A percentile compares a stretch with the other conserved stretches of the same genome.
Conservation (phyloP, 768 basidiomycete genomes). For the Serendipita vermifera region DNA sequence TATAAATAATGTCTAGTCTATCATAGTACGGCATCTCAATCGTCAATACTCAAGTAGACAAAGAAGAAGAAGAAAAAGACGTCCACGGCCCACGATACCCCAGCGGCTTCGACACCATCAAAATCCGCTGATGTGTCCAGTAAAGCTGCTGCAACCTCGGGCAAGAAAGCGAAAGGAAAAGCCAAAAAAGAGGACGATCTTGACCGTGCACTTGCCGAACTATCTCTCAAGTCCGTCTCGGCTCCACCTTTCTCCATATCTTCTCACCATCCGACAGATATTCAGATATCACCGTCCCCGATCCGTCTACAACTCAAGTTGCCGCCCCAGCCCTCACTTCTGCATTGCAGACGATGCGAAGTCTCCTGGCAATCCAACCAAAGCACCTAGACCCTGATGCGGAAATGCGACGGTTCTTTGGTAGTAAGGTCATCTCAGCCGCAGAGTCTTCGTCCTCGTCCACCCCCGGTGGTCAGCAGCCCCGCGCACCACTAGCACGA, state of each 20-base stretch:
- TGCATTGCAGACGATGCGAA: conserved; percentile 21
- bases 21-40: background rate
- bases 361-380: conserved; percentile 64
- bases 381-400: conserved; percentile 76
- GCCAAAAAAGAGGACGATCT: conserved; percentile 63
- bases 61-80: conserved; percentile 23
- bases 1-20: background rate
- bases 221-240: conserved; percentile 54
- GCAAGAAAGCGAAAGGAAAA: conserved; percentile 51
- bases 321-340: conserved; percentile 17
- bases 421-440: conserved; percentile 60
- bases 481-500: conserved; percentile 27
- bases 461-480: conserved; percentile 30
- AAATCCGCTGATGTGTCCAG: background rate
- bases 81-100: background rate
- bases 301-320: conserved; percentile 17
- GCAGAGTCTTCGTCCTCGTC: conserved; percentile 23
- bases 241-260: conserved; percentile 8
- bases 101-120: background rate
- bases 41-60: conserved; percentile 20
- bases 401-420: conserved; percentile 90
- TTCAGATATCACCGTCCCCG: conserved; percentile 28
- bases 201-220: conserved; percentile 70
- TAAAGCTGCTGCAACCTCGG: background rate
- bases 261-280: conserved; percentile 10